Evolutionary conservation across 1,284 basidiomycete genomes (phyloP).

Genomic region (Sparassis latifolia): DNA sequence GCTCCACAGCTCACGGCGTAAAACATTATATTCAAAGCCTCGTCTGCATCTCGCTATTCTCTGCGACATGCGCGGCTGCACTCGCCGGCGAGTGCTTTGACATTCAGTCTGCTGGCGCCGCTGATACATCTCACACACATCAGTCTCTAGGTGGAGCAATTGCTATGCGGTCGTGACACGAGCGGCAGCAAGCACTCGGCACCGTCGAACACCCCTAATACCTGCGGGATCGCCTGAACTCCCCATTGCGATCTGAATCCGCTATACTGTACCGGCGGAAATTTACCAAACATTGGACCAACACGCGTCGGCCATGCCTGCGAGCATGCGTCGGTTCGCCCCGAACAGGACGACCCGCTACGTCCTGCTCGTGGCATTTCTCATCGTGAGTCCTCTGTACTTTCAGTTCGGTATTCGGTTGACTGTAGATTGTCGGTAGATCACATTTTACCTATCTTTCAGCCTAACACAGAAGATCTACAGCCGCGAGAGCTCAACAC

Average conservation of each 20-base stretch:
- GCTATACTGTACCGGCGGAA: background rate
- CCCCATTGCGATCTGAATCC: background rate
- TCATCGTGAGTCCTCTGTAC: background rate
- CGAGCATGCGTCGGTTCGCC: slow-evolving; percentile 1
- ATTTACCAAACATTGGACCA: too few species aligned
- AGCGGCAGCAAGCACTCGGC: background rate
- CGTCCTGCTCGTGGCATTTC: background rate
- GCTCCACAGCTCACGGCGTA: background rate
- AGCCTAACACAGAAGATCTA: background rate
- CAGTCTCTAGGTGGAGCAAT: background rate
- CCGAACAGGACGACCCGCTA: slow-evolving; percentile 5
- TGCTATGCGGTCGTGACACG: background rate
- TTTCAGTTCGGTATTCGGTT: slow-evolving; percentile 12
- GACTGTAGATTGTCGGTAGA: background rate
- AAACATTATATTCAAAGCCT: background rate
- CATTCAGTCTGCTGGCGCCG: too few species aligned
- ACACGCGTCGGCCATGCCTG: background rate
- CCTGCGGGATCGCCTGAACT: background rate
- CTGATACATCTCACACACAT: background rate
- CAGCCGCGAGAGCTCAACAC: too few species aligned
- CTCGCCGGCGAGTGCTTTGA: background rate
- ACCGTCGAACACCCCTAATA: background rate
- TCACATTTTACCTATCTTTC: background rate
- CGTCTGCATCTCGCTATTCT: background rate
- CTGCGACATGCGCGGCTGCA: background rate